Evolutionary conservation across 148 eudicot genomes (phyloP).

Genomic region (Persicaria tinctoria): DNA sequence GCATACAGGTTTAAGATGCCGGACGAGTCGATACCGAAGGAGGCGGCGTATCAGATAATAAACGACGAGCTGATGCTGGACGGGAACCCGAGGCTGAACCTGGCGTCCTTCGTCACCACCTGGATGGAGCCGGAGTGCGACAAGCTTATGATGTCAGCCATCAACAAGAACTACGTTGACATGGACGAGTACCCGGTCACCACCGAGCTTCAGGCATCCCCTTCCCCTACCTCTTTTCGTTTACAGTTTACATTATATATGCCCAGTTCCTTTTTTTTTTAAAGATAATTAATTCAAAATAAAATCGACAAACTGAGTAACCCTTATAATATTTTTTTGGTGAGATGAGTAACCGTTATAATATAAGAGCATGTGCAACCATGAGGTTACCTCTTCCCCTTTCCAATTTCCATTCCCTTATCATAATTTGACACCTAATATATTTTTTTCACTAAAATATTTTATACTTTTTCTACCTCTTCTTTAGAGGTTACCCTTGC

Average conservation of each 20-base stretch:
- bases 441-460: no score
- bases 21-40: slow-evolving; percentile 66
- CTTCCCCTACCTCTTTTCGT: background rate
- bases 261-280: no score
- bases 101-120: slow-evolving; percentile 87
- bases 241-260: no score
- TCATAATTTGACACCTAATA: no score
- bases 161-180: slow-evolving; percentile 74
- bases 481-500: no score
- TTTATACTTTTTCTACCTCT: no score
- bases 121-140: slow-evolving; percentile 99
- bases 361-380: no score
- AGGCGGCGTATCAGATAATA: slow-evolving; percentile 85
- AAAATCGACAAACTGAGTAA: no score
- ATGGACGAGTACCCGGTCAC: slow-evolving; percentile 85
- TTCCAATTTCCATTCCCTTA: no score
- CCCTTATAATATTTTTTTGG: no score
- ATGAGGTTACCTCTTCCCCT: no score
- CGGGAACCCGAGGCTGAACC: slow-evolving; percentile 78
- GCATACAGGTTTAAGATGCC: slow-evolving; percentile 61
- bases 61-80: slow-evolving; percentile 87
- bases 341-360: no score
- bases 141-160: slow-evolving; percentile 62
- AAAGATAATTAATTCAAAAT: background rate
- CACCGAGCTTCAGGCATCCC: slow-evolving; percentile 62